Evolutionary conservation across 164 flowering plant genomes (phyloP), one percentile per base, ranked within the genome.

Genomic region (Amborella trichopoda): DNA sequence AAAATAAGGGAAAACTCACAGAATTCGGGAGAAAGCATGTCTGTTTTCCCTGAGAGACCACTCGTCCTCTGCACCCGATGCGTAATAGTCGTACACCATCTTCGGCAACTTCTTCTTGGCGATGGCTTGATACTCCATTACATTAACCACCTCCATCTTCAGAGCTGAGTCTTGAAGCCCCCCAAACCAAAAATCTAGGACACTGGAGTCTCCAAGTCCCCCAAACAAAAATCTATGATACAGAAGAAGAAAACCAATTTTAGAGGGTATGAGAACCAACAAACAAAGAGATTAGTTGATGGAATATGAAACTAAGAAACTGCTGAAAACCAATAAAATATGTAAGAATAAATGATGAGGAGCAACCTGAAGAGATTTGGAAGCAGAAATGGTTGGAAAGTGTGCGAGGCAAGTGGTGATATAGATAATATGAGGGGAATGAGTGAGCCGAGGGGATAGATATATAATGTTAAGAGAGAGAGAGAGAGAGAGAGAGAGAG

Each of bases 51-150:
- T 50, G 20, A 89, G 84, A 60, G 94, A 82, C 95, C 95, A 89
- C 54, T 78, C 77, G 53, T 89, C 95, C 78, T 89, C 97, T 50
- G 97, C 97, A 50, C 97, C 97, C 4, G 97, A 89, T 45, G 96
- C 94, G 56, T 83, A 83, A 68, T 83, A 87, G 66, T 89, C 97
- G 51, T 60, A 85, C 30, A 71, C 72, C 94, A 85, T 85, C 80
- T 89, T 85, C 9, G 95, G 95, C 67, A 89, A 62, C 40, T 77
- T 85, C 59, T 73, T 58, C 75, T 79, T 89, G 22, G 97, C 95
- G 50, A 89, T 67, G 34, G 75, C 76, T 52, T 89, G 74, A 62
- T 78, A 85, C 67, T 89, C 95, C 21, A 36, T 40, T 2, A 85
- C 90, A 59, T 83, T 85, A 22, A 90, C 83, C 27, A 89, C 60